These are phyloP conservation scores for Solanum microdontum DNA, from an alignment of 257 asterid species.

Conservation along the genomic window DNA sequence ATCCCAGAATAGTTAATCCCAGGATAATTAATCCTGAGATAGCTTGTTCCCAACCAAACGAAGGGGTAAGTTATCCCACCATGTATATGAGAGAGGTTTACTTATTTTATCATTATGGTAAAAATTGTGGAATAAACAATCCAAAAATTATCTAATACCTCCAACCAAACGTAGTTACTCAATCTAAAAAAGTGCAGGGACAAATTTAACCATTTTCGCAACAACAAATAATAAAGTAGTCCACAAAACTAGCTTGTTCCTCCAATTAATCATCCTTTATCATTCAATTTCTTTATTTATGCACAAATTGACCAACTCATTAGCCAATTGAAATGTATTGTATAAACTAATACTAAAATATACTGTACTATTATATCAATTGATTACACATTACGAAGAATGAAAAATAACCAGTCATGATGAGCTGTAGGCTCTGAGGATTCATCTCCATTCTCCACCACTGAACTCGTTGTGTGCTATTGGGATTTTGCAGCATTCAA, in stretches of 20 bases:
- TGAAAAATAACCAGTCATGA: neutral
- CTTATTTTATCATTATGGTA: too few relatives aligned
- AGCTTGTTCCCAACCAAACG: too few relatives aligned
- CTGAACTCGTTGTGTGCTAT: neutral
- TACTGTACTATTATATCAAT: neutral
- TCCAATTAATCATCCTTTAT: neutral
- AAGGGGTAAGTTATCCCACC: too few relatives aligned
- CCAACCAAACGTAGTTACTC: neutral
- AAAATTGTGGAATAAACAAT: too few relatives aligned
- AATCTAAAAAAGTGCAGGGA: neutral
- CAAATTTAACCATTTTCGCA: neutral
- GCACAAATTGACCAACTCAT: neutral
- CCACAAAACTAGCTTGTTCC: neutral
- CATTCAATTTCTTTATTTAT: neutral
- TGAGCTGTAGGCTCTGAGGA: neutral
- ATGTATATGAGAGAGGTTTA: too few relatives aligned
- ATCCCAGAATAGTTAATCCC: too few relatives aligned
- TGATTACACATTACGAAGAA: neutral
- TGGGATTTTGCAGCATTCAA: too few relatives aligned
- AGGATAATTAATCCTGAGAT: too few relatives aligned
- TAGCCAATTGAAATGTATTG: neutral
- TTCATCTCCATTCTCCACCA: neutral
- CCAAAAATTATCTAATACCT: too few relatives aligned
- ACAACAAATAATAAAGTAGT: neutral
- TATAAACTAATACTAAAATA: neutral